Evolutionary conservation across 2,329 filamentous ascomycete genomes (phyloP).

Genomic region (Colletotrichum chlorophyti): DNA sequence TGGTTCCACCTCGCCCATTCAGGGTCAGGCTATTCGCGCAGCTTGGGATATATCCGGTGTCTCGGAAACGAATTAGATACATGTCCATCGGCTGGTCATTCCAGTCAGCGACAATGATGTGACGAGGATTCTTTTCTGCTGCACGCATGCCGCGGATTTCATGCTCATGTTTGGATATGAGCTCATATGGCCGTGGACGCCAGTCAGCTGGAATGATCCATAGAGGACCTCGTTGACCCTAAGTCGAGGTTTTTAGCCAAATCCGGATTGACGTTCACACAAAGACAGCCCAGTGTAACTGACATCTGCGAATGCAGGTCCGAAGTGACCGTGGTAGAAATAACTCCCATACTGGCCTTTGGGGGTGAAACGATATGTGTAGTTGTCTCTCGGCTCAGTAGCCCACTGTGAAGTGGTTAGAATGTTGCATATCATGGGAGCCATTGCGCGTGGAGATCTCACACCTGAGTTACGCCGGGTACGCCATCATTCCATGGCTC

Average conservation of each 20-base stretch:
- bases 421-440: not conserved
- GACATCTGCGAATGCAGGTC: constrained; percentile 15
- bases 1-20: constrained; percentile 1
- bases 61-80: constrained; percentile 12
- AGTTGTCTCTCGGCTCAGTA: constrained; percentile 17
- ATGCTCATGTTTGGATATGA: not conserved
- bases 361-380: constrained; percentile 14
- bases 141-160: constrained; percentile 6
- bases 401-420: not conserved
- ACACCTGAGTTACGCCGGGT: constrained; percentile 10
- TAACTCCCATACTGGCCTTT: constrained; percentile 20
- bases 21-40: constrained; percentile 17
- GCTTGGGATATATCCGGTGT: constrained; percentile 17
- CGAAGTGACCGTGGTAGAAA: constrained; percentile 15
- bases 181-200: constrained; percentile 8
- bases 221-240: constrained; percentile 8
- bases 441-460: no score
- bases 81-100: constrained; percentile 18
- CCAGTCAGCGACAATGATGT: constrained; percentile 16
- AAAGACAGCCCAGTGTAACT: no score
- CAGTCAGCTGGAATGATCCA: constrained; percentile 13
- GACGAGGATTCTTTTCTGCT: not conserved
- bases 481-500: constrained; percentile 22
- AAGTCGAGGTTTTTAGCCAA: not conserved
- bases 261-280: no score